Conservation (phyloP, 1,139 yeast species). For the Barnettozyma hawaiiensis region DNA sequence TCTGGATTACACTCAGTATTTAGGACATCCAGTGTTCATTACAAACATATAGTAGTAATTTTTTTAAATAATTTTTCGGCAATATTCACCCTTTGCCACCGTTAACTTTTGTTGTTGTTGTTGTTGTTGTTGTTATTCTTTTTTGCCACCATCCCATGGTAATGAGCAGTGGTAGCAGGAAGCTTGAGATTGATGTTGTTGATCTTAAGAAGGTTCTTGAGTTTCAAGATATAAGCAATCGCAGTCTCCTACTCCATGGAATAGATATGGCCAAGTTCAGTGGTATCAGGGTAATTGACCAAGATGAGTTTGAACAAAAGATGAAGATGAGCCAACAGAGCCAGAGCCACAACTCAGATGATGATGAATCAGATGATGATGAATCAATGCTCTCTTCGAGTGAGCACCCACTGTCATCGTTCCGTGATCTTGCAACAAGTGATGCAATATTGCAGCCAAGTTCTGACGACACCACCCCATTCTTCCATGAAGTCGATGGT, state of each 20-base stretch:
- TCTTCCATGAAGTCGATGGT: neutral
- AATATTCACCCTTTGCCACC: too few relatives aligned
- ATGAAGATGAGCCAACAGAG: neutral
- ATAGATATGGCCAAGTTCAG: conserved; percentile 3
- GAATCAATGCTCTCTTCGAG: neutral
- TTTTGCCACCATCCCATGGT: neutral
- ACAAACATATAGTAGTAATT: too few relatives aligned
- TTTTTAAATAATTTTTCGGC: too few relatives aligned
- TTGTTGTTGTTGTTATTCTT: neutral
- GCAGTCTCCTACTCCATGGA: conserved; percentile 3
- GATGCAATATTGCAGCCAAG: neutral
- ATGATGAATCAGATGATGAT: too few relatives aligned
- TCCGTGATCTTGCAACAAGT: conserved; percentile 1
- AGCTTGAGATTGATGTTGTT: neutral
- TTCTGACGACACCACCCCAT: conserved; percentile 5
- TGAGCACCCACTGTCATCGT: neutral
- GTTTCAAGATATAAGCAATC: conserved; percentile 1
- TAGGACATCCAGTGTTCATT: too few relatives aligned
- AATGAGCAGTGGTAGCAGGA: neutral
- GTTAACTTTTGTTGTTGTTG: too few relatives aligned
- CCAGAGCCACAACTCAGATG: neutral
- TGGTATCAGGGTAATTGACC: neutral
- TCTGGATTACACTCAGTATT: too few relatives aligned
- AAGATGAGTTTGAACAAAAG: neutral
- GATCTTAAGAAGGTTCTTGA: conserved; percentile 3